These are phyloP conservation scores for Wickerhamomyces xylosicus DNA, from an alignment of 805 yeast genomes.

Conservation along the genomic window DNA sequence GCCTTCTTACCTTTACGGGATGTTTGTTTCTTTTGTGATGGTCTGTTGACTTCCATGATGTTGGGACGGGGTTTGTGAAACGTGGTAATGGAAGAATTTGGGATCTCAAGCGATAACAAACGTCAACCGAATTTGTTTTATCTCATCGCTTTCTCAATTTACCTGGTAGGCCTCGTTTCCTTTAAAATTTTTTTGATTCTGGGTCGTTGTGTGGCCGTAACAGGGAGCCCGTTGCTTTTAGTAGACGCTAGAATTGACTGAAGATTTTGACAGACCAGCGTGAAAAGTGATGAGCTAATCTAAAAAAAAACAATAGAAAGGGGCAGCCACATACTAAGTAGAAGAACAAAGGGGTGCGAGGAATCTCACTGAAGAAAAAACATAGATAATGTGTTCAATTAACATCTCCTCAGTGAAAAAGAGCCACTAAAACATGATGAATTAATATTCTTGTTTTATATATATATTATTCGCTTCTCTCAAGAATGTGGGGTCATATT, in stretches of 20 bases:
- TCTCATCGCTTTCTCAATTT: not conserved
- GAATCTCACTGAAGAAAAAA: not conserved
- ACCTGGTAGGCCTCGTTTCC: not conserved
- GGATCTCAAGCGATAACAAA: no score
- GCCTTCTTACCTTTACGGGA: conserved; percentile 90
- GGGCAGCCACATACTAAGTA: not conserved
- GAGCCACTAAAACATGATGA: no score
- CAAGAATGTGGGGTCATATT: no score
- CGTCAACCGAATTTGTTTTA: no score
- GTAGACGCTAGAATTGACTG: not conserved
- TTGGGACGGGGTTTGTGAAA: no score
- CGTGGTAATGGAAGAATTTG: not conserved
- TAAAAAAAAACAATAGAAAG: not conserved
- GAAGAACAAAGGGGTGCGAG: not conserved
- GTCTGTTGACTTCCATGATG: conserved; percentile 33
- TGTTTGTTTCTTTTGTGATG: conserved; percentile 53
- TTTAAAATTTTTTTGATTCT: not conserved
- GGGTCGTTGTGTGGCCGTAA: not conserved
- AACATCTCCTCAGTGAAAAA: no score
- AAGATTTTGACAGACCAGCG: not conserved
- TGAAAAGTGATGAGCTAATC: not conserved
- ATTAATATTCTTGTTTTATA: no score
- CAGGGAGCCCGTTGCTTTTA: not conserved
- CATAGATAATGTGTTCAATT: no score
- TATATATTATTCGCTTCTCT: no score